Conservation (phyloP, 2,329 filamentous ascomycete genomes). For the Tolypocladium pustulatum region DNA sequence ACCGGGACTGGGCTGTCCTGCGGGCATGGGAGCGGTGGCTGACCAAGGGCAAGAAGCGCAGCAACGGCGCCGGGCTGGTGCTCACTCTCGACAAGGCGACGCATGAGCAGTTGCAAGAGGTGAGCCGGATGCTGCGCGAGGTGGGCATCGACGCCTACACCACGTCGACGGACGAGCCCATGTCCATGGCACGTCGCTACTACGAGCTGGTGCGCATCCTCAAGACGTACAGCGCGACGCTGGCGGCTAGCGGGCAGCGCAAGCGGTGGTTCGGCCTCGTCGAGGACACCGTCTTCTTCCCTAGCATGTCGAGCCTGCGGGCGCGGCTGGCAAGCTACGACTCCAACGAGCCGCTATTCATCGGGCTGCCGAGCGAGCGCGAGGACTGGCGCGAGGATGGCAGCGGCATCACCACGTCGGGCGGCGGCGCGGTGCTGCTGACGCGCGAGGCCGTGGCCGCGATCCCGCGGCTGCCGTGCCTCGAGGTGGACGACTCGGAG, state of each 20-base stretch:
- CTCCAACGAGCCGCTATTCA: constrained; percentile 21
- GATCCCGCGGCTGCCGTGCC: constrained; percentile 26
- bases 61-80: constrained; percentile 32
- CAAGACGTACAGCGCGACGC: constrained; percentile 18
- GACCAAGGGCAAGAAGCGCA: constrained; percentile 26
- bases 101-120: constrained; percentile 18
- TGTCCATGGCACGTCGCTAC: constrained; percentile 24
- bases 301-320: constrained; percentile 27
- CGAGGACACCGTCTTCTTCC: constrained; percentile 37
- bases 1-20: constrained; percentile 26
- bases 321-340: constrained; percentile 24
- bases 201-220: constrained; percentile 26
- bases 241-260: constrained; percentile 22
- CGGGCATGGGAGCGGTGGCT: constrained; percentile 35
- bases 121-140: constrained; percentile 19
- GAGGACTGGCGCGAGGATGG: constrained; percentile 31
- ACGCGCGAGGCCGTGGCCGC: constrained; percentile 21
- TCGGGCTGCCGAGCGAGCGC: constrained; percentile 33
- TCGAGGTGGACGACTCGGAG: constrained; percentile 11
- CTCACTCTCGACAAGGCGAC: constrained; percentile 29
- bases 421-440: constrained; percentile 34
- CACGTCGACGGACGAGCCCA: constrained; percentile 16
- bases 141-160: constrained; percentile 29
- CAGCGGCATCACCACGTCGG: constrained; percentile 25
- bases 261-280: constrained; percentile 33